These are phyloP conservation scores for Phytophthora macrochlamydospora DNA, from an alignment of 352 stramenopile genomes.

Conservation along the genomic window DNA sequence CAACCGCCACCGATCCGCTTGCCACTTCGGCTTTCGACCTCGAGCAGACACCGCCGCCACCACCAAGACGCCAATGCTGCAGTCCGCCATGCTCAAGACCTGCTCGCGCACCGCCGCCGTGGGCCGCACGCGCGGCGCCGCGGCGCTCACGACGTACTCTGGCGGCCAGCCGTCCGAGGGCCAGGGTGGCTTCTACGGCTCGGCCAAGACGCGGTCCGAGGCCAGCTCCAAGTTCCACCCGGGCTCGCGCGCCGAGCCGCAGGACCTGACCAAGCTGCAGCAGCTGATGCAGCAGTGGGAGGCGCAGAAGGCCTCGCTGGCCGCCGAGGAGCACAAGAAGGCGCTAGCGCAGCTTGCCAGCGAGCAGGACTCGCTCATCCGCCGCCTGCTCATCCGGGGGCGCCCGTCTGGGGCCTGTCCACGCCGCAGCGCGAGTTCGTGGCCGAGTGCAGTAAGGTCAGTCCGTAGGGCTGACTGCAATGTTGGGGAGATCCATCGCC, in stretches of 20 bases:
- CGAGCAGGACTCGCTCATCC: constrained; percentile 56
- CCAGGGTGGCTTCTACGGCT: constrained; percentile 92
- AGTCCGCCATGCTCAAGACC: constrained; percentile 25
- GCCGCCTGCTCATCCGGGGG: constrained; percentile 74
- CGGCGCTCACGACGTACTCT: constrained; percentile 80
- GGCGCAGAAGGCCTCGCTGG: constrained; percentile 38
- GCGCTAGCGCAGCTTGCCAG: constrained; percentile 48
- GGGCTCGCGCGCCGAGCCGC: constrained; percentile 65
- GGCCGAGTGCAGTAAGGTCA: constrained; percentile 49
- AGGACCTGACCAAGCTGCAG: constrained; percentile 61
- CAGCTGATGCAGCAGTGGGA: constrained; percentile 69
- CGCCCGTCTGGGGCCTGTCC: constrained; percentile 79
- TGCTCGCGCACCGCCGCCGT: constrained; percentile 19
- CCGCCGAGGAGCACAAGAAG: constrained; percentile 44
- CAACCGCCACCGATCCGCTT: not conserved
- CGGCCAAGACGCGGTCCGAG: constrained; percentile 80
- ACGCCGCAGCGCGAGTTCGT: constrained; percentile 78
- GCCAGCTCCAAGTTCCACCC: constrained; percentile 64
- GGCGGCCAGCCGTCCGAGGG: constrained; percentile 88
- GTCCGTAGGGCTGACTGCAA: constrained; percentile 13
- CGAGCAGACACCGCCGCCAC: not conserved
- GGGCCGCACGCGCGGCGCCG: constrained; percentile 6
- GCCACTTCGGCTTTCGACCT: constrained; percentile 30
- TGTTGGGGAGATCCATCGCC: not conserved
- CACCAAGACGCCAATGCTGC: constrained; percentile 10